These are phyloP conservation scores for Aspergillus baeticus DNA, from an alignment of 495 filamentous ascomycete species.

Conservation along the genomic window DNA sequence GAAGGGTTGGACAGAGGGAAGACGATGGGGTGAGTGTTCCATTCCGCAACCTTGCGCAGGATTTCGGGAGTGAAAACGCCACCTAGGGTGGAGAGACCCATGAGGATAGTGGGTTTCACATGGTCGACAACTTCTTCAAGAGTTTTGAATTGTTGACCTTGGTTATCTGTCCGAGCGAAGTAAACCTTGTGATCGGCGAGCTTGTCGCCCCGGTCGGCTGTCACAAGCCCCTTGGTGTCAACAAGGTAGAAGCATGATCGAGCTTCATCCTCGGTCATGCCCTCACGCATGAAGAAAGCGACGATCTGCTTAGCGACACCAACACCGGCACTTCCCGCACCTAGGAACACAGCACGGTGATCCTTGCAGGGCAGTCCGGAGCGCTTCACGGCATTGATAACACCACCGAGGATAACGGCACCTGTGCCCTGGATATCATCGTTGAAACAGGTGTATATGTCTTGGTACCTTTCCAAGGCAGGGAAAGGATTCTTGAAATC, in stretches of 20 bases:
- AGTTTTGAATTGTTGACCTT: slow-evolving; percentile 85
- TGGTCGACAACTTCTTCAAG: slow-evolving; percentile 90
- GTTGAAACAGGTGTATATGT: slow-evolving; percentile 93
- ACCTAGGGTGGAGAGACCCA: slow-evolving; percentile 91
- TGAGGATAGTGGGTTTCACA: slow-evolving; percentile 89
- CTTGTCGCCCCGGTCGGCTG: slow-evolving; percentile 87
- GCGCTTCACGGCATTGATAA: slow-evolving; percentile 92
- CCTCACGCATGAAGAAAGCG: slow-evolving; percentile 90
- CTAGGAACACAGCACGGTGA: slow-evolving; percentile 93
- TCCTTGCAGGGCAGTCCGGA: slow-evolving; percentile 83
- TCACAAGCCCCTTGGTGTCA: slow-evolving; percentile 94
- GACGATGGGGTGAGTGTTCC: slow-evolving; percentile 79
- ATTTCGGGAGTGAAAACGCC: slow-evolving; percentile 91
- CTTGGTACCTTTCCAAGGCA: slow-evolving; percentile 82
- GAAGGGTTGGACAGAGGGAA: slow-evolving; percentile 95
- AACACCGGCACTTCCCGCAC: slow-evolving; percentile 91
- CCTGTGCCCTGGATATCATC: slow-evolving; percentile 98
- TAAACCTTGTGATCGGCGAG: slow-evolving; percentile 97
- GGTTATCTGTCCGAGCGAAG: slow-evolving; percentile 90
- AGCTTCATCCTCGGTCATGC: slow-evolving; percentile 89
- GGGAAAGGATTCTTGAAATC: slow-evolving; percentile 99
- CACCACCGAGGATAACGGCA: slow-evolving; percentile 89
- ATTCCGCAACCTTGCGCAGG: slow-evolving; percentile 77
- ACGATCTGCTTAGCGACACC: slow-evolving; percentile 97
- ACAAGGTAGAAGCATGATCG: slow-evolving; percentile 94